These are phyloP conservation scores for Lactuca saligna DNA, from an alignment of 129 eudicot species.

Conservation along the genomic window DNA sequence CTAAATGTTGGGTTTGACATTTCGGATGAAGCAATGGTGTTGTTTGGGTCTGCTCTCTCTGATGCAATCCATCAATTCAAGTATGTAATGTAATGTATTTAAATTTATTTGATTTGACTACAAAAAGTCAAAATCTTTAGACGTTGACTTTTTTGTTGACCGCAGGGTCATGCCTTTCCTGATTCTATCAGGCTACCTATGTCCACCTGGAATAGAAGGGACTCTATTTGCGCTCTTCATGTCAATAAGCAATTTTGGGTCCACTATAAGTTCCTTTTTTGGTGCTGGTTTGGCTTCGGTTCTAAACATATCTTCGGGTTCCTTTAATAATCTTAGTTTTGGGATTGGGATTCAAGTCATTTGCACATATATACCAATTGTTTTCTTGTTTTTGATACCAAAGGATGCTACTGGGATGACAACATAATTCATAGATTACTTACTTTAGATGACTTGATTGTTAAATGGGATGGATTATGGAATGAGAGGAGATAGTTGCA, in stretches of 20 bases:
- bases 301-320: slow-evolving; percentile 74
- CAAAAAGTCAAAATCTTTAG: too few species aligned
- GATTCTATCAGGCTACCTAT: slow-evolving; percentile 88
- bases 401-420: slow-evolving; percentile 88
- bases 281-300: slow-evolving; percentile 86
- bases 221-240: slow-evolving; percentile 89
- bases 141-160: slow-evolving; percentile 7
- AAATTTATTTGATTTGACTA: too few species aligned
- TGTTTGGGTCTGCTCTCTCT: slow-evolving; percentile 78
- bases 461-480: not conserved
- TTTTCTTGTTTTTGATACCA: slow-evolving; percentile 84
- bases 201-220: slow-evolving; percentile 99
- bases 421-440: slow-evolving; percentile 31
- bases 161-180: slow-evolving; percentile 96
- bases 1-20: slow-evolving; percentile 56
- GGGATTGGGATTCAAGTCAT: slow-evolving; percentile 69
- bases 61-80: slow-evolving; percentile 92
- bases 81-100: slow-evolving; percentile 37
- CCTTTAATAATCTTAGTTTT: slow-evolving; percentile 64
- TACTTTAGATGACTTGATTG: slow-evolving; percentile 7
- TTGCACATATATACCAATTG: slow-evolving; percentile 76
- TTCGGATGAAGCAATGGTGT: slow-evolving; percentile 71
- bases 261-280: slow-evolving; percentile 65
- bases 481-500: not conserved
- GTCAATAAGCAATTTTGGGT: slow-evolving; percentile 90